These are phyloP conservation scores for Pseudogymnoascus sp. DNA, from an alignment of 2,329 filamentous ascomycete species.

Conservation along the genomic window DNA sequence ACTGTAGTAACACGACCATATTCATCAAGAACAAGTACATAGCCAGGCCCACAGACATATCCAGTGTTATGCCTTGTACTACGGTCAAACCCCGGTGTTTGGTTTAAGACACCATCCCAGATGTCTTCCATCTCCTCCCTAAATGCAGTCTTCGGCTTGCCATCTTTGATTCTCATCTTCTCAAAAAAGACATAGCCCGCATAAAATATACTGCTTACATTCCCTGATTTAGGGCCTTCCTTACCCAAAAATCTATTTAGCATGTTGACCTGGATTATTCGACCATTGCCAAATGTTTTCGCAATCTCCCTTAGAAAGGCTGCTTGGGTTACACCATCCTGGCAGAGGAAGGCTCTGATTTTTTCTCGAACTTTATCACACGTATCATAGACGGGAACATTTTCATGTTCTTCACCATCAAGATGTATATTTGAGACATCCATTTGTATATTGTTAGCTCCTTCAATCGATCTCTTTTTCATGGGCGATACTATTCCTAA, in stretches of 20 bases:
- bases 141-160: slow-evolving; percentile 45
- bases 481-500: neutral
- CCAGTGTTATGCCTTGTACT: neutral
- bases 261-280: slow-evolving; percentile 36
- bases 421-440: slow-evolving; percentile 38
- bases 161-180: slow-evolving; percentile 45
- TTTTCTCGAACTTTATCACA: slow-evolving; percentile 51
- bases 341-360: slow-evolving; percentile 41
- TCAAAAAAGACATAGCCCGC: slow-evolving; percentile 52
- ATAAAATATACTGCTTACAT: slow-evolving; percentile 42
- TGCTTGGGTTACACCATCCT: slow-evolving; percentile 39
- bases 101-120: slow-evolving; percentile 1
- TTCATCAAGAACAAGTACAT: slow-evolving; percentile 13
- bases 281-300: slow-evolving; percentile 30
- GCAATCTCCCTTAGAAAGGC: slow-evolving; percentile 41
- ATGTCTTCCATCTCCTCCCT: slow-evolving; percentile 45
- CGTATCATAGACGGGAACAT: slow-evolving; percentile 45
- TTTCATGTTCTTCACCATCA: slow-evolving; percentile 38
- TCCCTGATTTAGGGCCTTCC: slow-evolving; percentile 40
- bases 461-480: slow-evolving; percentile 14
- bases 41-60: neutral
- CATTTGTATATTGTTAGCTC: slow-evolving; percentile 17
- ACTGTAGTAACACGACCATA: slow-evolving; percentile 12
- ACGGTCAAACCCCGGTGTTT: slow-evolving; percentile 2
- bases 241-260: slow-evolving; percentile 43